A percentile compares a stretch with the other conserved stretches of the same genome.
Conservation (phyloP, 2,329 filamentous ascomycete genomes). For the Alternaria triticimaculans region DNA sequence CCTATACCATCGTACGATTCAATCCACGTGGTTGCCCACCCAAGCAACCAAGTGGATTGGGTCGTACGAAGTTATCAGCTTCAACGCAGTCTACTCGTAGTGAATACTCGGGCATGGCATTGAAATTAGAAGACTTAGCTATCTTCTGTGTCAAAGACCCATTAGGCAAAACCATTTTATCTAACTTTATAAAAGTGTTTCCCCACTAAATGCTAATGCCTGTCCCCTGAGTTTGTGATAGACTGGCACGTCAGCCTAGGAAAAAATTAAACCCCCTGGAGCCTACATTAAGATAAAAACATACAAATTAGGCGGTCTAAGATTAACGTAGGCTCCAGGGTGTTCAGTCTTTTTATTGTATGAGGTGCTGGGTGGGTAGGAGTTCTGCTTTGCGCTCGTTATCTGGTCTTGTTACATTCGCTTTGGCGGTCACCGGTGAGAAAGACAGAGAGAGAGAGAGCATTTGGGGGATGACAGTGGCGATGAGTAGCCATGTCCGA, state of each 20-base stretch:
- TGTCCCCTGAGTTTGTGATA: background rate
- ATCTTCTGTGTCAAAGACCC: background rate
- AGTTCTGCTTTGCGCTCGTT: background rate
- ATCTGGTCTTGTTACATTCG: background rate
- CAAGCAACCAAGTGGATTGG: background rate
- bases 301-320: too few relatives aligned
- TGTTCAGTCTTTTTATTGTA: background rate
- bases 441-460: background rate
- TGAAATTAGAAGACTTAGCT: background rate
- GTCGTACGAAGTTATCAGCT: background rate
- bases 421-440: background rate
- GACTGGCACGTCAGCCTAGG: background rate
- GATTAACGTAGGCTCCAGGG: too few relatives aligned
- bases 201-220: background rate
- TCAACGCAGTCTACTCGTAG: background rate
- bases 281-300: too few relatives aligned
- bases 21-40: background rate
- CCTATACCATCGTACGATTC: background rate
- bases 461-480: background rate
- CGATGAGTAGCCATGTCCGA: background rate
- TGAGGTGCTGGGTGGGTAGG: background rate
- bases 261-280: background rate
- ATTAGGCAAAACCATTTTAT: background rate
- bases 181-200: background rate
- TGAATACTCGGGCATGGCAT: background rate